Evolutionary conservation across 2,329 filamentous ascomycete species (phyloP).

Genomic region (Gnomoniopsis sp.): DNA sequence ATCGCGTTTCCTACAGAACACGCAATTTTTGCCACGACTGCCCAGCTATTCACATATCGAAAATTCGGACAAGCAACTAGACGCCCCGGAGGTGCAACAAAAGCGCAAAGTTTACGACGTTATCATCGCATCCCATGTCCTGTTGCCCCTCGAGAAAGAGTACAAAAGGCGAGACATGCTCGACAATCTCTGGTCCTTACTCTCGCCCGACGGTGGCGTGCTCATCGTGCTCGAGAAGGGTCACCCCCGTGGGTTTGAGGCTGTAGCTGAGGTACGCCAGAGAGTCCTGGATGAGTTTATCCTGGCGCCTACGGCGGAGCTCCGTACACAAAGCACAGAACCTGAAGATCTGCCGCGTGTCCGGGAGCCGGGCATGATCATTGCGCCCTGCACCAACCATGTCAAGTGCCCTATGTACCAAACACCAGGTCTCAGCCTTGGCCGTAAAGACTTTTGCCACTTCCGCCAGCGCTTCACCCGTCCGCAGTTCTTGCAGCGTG

Average conservation of each 20-base stretch:
- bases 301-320: conserved; percentile 48
- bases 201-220: conserved; percentile 81
- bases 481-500: conserved; percentile 74
- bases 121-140: conserved; percentile 81
- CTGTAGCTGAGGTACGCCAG: conserved; percentile 78
- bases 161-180: conserved; percentile 75
- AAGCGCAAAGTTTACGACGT: conserved; percentile 80
- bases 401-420: conserved; percentile 84
- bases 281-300: conserved; percentile 76
- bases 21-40: conserved; percentile 86
- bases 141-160: conserved; percentile 73
- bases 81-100: conserved; percentile 52
- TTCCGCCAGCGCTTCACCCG: conserved; percentile 87
- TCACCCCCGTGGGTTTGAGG: conserved; percentile 86
- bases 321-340: conserved; percentile 36
- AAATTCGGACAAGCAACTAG: conserved; percentile 55
- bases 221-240: conserved; percentile 89
- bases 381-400: conserved; percentile 86
- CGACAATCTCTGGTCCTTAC: conserved; percentile 84
- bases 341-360: conserved; percentile 36
- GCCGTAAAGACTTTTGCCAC: conserved; percentile 86
- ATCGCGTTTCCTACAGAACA: conserved; percentile 77
- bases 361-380: conserved; percentile 60
- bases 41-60: conserved; percentile 73
- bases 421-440: conserved; percentile 62